These are phyloP conservation scores for Kazachstania sp. DNA, from an alignment of 1,139 yeast genomes.

Conservation along the genomic window DNA sequence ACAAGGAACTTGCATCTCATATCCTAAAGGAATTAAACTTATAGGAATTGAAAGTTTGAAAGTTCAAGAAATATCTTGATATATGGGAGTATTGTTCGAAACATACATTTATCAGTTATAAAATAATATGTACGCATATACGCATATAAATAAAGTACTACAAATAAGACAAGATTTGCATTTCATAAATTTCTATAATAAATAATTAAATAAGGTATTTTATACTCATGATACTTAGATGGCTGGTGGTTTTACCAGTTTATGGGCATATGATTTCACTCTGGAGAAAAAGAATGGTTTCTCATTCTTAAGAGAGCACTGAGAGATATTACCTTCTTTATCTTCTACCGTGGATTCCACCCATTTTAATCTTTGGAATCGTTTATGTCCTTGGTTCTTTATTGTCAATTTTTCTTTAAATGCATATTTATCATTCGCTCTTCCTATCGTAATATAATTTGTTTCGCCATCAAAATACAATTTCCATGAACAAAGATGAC, in stretches of 20 bases:
- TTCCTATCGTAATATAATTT: slow-evolving; percentile 49
- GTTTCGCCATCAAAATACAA: slow-evolving; percentile 39
- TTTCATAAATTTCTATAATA: neutral
- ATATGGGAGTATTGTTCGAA: no score
- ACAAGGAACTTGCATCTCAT: slow-evolving; percentile 82
- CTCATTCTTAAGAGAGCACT: slow-evolving; percentile 58
- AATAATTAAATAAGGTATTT: neutral
- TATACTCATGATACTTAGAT: neutral
- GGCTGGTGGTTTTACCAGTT: neutral
- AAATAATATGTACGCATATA: neutral
- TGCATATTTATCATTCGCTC: slow-evolving; percentile 53
- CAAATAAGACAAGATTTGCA: neutral
- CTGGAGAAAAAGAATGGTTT: slow-evolving; percentile 66
- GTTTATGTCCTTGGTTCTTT: slow-evolving; percentile 45
- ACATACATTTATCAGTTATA: neutral
- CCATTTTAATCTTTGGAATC: slow-evolving; percentile 67
- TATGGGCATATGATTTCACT: slow-evolving; percentile 32
- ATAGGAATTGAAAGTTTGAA: slow-evolving; percentile 19
- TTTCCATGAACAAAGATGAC: slow-evolving; percentile 42
- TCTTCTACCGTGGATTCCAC: slow-evolving; percentile 48
- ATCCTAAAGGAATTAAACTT: slow-evolving; percentile 70
- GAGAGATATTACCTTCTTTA: slow-evolving; percentile 45
- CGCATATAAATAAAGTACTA: neutral
- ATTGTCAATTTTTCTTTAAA: slow-evolving; percentile 58
- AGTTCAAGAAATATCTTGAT: neutral